Evolutionary conservation across 768 basidiomycete genomes (phyloP), one percentile per base, ranked within the genome.

Genomic region (Tricholoma sp.): DNA sequence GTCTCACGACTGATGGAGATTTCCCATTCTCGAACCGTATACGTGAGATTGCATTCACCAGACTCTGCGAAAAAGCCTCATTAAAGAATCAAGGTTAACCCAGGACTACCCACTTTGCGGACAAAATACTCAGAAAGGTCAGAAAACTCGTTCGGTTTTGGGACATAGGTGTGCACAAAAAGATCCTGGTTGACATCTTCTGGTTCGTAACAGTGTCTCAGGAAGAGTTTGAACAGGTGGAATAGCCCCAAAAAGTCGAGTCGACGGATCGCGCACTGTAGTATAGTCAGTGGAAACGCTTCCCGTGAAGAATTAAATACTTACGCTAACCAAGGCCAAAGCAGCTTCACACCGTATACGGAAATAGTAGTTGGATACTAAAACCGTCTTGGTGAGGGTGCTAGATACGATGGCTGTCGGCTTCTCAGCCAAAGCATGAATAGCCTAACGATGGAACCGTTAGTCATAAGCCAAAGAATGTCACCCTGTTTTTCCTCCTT

Each of bases 331-430:
- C 31, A 99, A 79, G 3, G 92, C 91, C 24, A 84, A 72, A 4
- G 91, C 93, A 1, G 97, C 97, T 71, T 98, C 96, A 73, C 92
- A 94, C 3, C 97, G 91, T 53, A 98, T 89, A 21, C 95, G 89
- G 70, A 88, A 96, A 71, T 91, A 98, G 71, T 98, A 98, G 68
- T 97, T 97, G 24, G 90, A 85, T 10, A 98, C 96, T 27, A 98
- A 79, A 0, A 94, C 89, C 0, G 94, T 94, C 75, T 93, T 94
- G 51, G 96, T 94, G 53, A 98, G 78, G 9, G 90, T 92, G 67
- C 91, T 92, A 24, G 93, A 92, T 50, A 94, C 89, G 63, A 95
- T 91, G 1, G 87, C 81, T 5, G 84, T 93, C 0, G 90, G 88
- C 69, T 84, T 86, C 71, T 81, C 89, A 4, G 88, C 78, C 37